Conservation (phyloP, 495 filamentous ascomycete genomes). For the Polyplosphaeria fusca region DNA sequence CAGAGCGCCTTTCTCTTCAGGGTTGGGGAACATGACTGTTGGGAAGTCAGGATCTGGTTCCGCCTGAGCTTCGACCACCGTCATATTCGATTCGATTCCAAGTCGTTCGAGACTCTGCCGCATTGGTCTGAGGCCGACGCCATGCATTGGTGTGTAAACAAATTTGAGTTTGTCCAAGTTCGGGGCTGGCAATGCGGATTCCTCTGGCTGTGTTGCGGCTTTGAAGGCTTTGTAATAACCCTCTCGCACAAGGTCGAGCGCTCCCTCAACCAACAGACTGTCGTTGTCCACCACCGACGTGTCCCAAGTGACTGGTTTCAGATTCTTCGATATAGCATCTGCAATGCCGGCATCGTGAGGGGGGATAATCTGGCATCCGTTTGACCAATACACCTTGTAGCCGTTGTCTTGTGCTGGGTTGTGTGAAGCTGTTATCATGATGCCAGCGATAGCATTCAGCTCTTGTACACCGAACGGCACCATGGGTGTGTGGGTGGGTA, state of each 20-base stretch:
- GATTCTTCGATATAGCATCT: conserved; percentile 55
- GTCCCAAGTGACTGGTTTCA: conserved; percentile 56
- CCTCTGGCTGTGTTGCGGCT: conserved; percentile 16
- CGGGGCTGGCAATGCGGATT: background rate
- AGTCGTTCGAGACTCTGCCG: conserved; percentile 47
- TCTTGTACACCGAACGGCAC: conserved; percentile 64
- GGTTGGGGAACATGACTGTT: conserved; percentile 68
- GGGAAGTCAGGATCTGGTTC: conserved; percentile 66
- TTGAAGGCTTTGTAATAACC: conserved; percentile 35
- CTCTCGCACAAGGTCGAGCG: conserved; percentile 38
- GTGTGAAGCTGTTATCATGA: conserved; percentile 73
- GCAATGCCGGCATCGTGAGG: conserved; percentile 63
- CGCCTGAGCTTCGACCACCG: conserved; percentile 42
- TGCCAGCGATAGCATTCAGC: conserved; percentile 58
- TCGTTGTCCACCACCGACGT: conserved; percentile 43
- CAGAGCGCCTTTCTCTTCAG: conserved; percentile 68
- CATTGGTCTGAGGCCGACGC: conserved; percentile 57
- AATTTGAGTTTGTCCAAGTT: conserved; percentile 41
- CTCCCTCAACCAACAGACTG: conserved; percentile 43
- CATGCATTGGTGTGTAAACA: conserved; percentile 70
- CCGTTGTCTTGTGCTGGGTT: conserved; percentile 70
- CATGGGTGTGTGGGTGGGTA: conserved; percentile 59
- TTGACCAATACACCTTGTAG: conserved; percentile 71
- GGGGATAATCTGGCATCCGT: conserved; percentile 68
- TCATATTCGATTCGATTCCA: conserved; percentile 41